These are phyloP conservation scores for Rhodosporidiobolus odoratus DNA, from an alignment of 768 basidiomycete genomes.

Conservation along the genomic window DNA sequence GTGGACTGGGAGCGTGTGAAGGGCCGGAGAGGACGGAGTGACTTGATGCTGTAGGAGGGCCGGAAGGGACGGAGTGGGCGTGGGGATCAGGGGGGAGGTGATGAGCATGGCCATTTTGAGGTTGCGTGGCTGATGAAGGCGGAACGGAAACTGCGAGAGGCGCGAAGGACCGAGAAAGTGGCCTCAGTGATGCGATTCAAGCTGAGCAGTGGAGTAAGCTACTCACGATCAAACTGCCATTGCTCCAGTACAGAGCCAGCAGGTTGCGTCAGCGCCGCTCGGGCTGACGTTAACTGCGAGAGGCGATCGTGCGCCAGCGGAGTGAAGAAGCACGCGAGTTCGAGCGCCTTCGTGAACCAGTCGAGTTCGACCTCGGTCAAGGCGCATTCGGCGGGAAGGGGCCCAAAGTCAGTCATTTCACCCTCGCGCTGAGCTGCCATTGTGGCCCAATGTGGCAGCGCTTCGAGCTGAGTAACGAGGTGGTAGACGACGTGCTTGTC, in stretches of 20 bases:
- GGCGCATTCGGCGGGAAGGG: slow-evolving; percentile 21
- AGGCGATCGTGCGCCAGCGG: slow-evolving; percentile 27
- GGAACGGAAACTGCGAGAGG: background rate
- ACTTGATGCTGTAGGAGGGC: no score
- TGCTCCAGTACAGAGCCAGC: background rate
- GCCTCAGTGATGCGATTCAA: background rate
- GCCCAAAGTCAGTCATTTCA: slow-evolving; percentile 26
- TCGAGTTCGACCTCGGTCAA: slow-evolving; percentile 34
- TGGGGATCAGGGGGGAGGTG: background rate
- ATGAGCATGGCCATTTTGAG: background rate
- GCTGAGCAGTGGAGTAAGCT: background rate
- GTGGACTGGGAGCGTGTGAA: background rate
- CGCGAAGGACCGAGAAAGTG: background rate
- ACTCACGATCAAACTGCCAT: slow-evolving; percentile 12
- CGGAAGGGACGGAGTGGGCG: background rate
- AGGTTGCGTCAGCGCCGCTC: background rate
- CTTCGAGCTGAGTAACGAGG: slow-evolving; percentile 33
- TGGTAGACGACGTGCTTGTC: slow-evolving; percentile 39
- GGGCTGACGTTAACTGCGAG: slow-evolving; percentile 9
- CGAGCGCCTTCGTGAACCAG: slow-evolving; percentile 33
- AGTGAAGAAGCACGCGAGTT: slow-evolving; percentile 37
- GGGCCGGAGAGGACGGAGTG: background rate
- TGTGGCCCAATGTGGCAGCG: slow-evolving; percentile 22
- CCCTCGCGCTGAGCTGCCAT: slow-evolving; percentile 25
- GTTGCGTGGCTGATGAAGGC: background rate